phyloP scores from a whole-genome alignment of 1,284 basidiomycete genomes.

The Trametes versicolor region DNA sequence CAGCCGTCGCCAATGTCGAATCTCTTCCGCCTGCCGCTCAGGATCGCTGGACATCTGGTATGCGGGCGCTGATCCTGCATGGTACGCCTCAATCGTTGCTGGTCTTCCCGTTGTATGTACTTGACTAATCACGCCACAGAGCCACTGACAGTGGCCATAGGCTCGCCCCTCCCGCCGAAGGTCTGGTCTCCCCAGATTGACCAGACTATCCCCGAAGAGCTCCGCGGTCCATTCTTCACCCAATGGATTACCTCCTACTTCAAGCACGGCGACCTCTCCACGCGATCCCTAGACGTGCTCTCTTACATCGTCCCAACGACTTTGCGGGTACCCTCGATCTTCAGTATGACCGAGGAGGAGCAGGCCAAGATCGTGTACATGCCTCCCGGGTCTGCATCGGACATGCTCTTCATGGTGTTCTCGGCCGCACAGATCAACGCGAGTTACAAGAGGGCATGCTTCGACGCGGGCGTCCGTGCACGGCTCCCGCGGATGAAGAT shows the following conservation, averaged over 20 bases:
- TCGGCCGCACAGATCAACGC: constrained; percentile 21
- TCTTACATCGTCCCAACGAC: constrained; percentile 35
- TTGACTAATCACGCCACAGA: constrained; percentile 35
- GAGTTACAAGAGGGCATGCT: constrained; percentile 37
- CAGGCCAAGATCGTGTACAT: constrained; percentile 11
- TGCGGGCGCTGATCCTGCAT: constrained; percentile 45
- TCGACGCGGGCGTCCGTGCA: constrained; percentile 24
- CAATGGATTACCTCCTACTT: constrained; percentile 49
- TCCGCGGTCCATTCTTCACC: constrained; percentile 33
- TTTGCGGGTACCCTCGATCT: constrained; percentile 34
- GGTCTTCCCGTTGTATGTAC: too few relatives aligned
- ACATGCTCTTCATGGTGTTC: constrained; percentile 33
- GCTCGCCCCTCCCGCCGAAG: constrained; percentile 30
- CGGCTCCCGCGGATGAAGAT: constrained; percentile 39
- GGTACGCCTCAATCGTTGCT: constrained; percentile 38
- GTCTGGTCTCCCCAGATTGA: constrained; percentile 36
- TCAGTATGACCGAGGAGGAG: constrained; percentile 33
- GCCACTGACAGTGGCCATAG: constrained; percentile 39
- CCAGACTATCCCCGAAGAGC: constrained; percentile 33
- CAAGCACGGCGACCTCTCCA: constrained; percentile 45
- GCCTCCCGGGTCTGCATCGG: constrained; percentile 15
- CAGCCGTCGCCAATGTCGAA: constrained; percentile 42
- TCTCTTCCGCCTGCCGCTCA: constrained; percentile 35
- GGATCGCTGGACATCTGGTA: constrained; percentile 33
- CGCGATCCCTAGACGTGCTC: constrained; percentile 37